These are phyloP conservation scores for Pestalotiopsis sp. DNA, from an alignment of 2,329 filamentous ascomycete genomes.

Conservation along the genomic window DNA sequence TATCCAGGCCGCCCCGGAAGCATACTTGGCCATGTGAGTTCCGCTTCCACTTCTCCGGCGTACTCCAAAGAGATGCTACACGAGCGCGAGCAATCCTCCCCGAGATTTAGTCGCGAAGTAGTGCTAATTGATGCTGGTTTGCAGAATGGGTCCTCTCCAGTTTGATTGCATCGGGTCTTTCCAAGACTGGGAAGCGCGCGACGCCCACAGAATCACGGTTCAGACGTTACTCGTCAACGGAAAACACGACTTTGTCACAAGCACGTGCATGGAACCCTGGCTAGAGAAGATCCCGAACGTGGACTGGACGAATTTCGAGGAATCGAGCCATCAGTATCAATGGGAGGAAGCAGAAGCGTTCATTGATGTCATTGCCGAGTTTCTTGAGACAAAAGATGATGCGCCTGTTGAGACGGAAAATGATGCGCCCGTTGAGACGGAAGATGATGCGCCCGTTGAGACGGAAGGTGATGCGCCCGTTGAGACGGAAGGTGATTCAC, in stretches of 20 bases:
- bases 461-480: too few relatives aligned
- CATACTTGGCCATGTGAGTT: neutral
- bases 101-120: too few relatives aligned
- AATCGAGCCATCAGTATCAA: slow-evolving; percentile 23
- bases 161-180: slow-evolving; percentile 20
- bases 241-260: slow-evolving; percentile 27
- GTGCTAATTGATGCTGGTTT: neutral
- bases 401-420: too few relatives aligned
- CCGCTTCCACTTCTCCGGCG: neutral
- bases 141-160: slow-evolving; percentile 21
- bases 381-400: too few relatives aligned
- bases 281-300: slow-evolving; percentile 25
- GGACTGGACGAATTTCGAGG: slow-evolving; percentile 23
- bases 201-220: slow-evolving; percentile 18
- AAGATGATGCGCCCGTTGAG: too few relatives aligned
- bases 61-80: too few relatives aligned
- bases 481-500: too few relatives aligned
- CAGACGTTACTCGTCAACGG: slow-evolving; percentile 23
- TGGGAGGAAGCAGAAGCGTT: neutral
- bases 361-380: too few relatives aligned
- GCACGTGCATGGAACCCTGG: slow-evolving; percentile 23
- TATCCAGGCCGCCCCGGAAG: neutral
- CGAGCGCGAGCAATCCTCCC: too few relatives aligned
- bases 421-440: too few relatives aligned
- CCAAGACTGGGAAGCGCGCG: slow-evolving; percentile 18